phyloP scores from a whole-genome alignment of 495 filamentous ascomycete genomes.

The Cudoniella acicularis region DNA sequence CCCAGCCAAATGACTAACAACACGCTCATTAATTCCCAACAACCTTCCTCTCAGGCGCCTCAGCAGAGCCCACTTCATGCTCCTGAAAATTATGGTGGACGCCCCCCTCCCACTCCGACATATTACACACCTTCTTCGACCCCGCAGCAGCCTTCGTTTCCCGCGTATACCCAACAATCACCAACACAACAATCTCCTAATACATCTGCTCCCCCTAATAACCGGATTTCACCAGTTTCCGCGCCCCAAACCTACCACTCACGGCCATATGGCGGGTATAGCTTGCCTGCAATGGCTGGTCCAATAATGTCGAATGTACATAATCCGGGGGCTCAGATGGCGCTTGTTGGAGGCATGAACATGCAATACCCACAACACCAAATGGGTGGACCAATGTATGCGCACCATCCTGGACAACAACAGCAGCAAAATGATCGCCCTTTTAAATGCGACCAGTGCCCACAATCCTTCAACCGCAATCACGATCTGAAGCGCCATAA shows the following conservation, averaged over 20 bases:
- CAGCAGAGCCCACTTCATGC: slow-evolving; percentile 57
- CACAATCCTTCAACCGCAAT: slow-evolving; percentile 92
- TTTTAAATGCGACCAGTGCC: slow-evolving; percentile 91
- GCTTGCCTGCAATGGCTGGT: slow-evolving; percentile 56
- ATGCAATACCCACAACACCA: slow-evolving; percentile 34
- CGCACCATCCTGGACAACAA: slow-evolving; percentile 39
- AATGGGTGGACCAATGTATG: slow-evolving; percentile 26
- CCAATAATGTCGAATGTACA: slow-evolving; percentile 74
- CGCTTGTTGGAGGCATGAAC: slow-evolving; percentile 63
- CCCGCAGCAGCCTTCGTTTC: slow-evolving; percentile 57
- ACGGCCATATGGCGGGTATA: slow-evolving; percentile 54
- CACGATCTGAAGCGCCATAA: slow-evolving; percentile 97
- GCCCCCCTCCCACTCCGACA: slow-evolving; percentile 55
- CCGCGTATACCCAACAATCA: slow-evolving; percentile 52
- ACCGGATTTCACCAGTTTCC: slow-evolving; percentile 52
- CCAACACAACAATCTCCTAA: slow-evolving; percentile 58
- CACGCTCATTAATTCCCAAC: slow-evolving; percentile 21
- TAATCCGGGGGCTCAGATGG: slow-evolving; percentile 64
- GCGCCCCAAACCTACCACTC: slow-evolving; percentile 36
- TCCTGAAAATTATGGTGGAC: slow-evolving; percentile 58
- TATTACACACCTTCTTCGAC: slow-evolving; percentile 62
- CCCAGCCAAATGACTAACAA: slow-evolving; percentile 4
- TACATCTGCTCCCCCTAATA: slow-evolving; percentile 49
- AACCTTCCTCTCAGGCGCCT: slow-evolving; percentile 47
- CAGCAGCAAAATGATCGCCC: slow-evolving; percentile 70